A percentile compares a stretch with the other conserved stretches of the same genome.
phyloP scores from a whole-genome alignment of 768 basidiomycete genomes.

The Mycena pura region DNA sequence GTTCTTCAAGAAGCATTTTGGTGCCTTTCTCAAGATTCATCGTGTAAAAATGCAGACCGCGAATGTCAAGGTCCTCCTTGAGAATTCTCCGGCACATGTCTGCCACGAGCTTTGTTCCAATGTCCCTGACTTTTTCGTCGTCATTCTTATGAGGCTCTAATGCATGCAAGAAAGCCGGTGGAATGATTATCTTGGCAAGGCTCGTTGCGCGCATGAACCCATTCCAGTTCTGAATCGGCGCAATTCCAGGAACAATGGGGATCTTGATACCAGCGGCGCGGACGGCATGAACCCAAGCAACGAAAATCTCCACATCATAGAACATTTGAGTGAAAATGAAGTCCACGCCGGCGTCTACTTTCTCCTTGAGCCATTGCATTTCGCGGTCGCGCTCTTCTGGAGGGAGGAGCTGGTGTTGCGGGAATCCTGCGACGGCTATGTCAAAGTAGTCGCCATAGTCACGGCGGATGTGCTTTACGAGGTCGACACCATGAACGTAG shows the following conservation, averaged over 20 bases:
- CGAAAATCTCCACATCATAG: conserved; percentile 91
- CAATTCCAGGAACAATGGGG: conserved; percentile 93
- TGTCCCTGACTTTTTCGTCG: conserved; percentile 90
- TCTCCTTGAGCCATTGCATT: conserved; percentile 87
- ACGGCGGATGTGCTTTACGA: conserved; percentile 85
- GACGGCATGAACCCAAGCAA: conserved; percentile 86
- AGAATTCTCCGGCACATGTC: conserved; percentile 93
- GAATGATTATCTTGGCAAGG: conserved; percentile 81
- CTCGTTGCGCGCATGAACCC: conserved; percentile 87
- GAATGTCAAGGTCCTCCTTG: conserved; percentile 78
- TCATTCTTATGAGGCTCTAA: conserved; percentile 89
- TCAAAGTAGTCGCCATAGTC: conserved; percentile 93
- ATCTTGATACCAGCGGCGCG: conserved; percentile 87
- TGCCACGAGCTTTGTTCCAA: conserved; percentile 94
- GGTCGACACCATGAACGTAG: conserved; percentile 90
- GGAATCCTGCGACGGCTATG: conserved; percentile 93
- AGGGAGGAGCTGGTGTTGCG: conserved; percentile 78
- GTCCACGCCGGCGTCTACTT: conserved; percentile 86
- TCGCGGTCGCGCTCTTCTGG: conserved; percentile 78
- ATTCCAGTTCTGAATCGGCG: conserved; percentile 96
- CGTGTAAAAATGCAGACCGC: conserved; percentile 94
- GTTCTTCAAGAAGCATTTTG: conserved; percentile 92
- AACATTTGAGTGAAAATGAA: conserved; percentile 99
- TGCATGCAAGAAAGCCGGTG: conserved; percentile 73
- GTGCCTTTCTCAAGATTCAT: conserved; percentile 97